Evolutionary conservation across 1,139 yeast genomes (phyloP).

Genomic region (Diutina ranongensis): DNA sequence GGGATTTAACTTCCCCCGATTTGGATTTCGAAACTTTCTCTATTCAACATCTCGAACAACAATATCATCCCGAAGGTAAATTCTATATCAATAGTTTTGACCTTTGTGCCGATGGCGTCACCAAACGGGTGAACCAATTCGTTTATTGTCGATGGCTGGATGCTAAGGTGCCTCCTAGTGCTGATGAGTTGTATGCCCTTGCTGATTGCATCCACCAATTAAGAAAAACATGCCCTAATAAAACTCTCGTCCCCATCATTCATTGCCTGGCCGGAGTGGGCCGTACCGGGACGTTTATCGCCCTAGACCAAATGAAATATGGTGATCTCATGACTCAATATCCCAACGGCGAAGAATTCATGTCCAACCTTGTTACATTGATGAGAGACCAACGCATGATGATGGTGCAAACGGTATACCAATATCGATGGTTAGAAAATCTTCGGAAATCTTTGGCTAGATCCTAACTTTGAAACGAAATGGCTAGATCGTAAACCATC

Average conservation of each 20-base stretch:
- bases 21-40: background rate
- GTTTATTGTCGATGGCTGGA: constrained; percentile 51
- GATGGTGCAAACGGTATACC: constrained; percentile 58
- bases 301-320: constrained; percentile 44
- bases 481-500: background rate
- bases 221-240: constrained; percentile 6
- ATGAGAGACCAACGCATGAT: constrained; percentile 46
- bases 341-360: constrained; percentile 14
- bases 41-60: constrained; percentile 9
- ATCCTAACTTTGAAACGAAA: background rate
- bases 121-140: constrained; percentile 37
- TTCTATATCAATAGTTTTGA: constrained; percentile 20
- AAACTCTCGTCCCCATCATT: constrained; percentile 29
- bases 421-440: constrained; percentile 39
- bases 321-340: background rate
- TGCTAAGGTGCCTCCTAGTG: constrained; percentile 34
- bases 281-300: constrained; percentile 68
- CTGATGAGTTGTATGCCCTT: constrained; percentile 11
- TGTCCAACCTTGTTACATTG: constrained; percentile 24
- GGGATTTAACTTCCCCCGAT: constrained; percentile 13
- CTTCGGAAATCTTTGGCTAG: background rate
- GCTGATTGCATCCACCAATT: constrained; percentile 5
- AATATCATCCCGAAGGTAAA: constrained; percentile 15
- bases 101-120: constrained; percentile 14
- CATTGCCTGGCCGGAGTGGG: constrained; percentile 89